A percentile compares a stretch with the other conserved stretches of the same genome.
phyloP scores from a whole-genome alignment of 768 basidiomycete genomes.

The Tulasnella sp. region DNA sequence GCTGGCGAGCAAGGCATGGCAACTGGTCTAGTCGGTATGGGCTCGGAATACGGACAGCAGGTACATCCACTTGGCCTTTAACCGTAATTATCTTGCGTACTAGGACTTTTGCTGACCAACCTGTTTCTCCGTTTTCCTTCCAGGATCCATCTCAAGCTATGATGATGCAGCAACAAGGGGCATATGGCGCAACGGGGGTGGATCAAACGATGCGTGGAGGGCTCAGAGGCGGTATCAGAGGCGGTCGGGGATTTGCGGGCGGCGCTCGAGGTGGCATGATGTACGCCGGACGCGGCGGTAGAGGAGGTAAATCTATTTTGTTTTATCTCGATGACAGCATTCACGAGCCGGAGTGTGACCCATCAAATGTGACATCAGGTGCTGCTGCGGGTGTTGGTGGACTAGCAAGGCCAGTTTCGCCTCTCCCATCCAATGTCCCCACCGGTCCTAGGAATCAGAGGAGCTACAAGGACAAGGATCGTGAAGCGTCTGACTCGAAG shows the following conservation, averaged over 20 bases:
- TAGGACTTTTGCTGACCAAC: no score
- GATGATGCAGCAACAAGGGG: no score
- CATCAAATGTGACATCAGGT: no score
- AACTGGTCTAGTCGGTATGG: no score
- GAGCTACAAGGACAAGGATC: slow-evolving; percentile 64
- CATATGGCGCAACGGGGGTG: no score
- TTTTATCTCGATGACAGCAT: background rate
- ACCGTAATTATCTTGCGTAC: no score
- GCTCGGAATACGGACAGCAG: no score
- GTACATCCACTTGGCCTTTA: no score
- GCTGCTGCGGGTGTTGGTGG: slow-evolving; percentile 42
- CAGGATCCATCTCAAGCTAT: no score
- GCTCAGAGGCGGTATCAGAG: background rate
- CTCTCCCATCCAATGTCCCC: slow-evolving; percentile 75
- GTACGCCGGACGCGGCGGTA: slow-evolving; percentile 15
- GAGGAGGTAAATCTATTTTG: background rate
- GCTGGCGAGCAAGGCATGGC: no score
- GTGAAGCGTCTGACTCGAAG: slow-evolving; percentile 47
- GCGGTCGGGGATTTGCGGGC: background rate
- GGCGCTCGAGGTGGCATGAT: slow-evolving; percentile 14
- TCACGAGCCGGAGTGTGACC: no score
- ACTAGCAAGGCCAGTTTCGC: slow-evolving; percentile 69
- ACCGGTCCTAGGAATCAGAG: slow-evolving; percentile 73
- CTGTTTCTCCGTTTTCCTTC: no score
- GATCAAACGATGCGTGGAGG: background rate